Base-by-base conservation (phyloP, 1,284 basidiomycete genomes). In the Ustilago crameri region DNA sequence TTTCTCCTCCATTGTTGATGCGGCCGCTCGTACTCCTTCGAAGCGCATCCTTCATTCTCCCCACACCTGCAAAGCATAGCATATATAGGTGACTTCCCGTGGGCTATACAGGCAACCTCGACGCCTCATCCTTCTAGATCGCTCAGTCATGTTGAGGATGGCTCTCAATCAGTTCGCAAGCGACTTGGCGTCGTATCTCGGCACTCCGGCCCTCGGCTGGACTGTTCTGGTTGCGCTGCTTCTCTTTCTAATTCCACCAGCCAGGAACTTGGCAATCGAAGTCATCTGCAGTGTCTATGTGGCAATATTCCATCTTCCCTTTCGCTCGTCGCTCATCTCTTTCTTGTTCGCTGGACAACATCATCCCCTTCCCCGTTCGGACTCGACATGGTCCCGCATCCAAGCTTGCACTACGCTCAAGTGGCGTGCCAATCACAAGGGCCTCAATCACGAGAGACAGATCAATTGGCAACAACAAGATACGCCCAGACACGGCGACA, bases 401-500 rank as follows among this genome's bases (percentile, higher is more conserved):
- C 56, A 55, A 27, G 51, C 61, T 17, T 38, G 48, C 3, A 55
- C 57, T 9, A 51, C 40, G 7, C 46, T 70, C 20, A 58, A 51
- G 14, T 53, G 56, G 56, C 51, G 30, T 17, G 56, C 49, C 24
- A 30, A 40, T 9, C 48, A 41, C 0, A 12, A 15, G 2, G 46
- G 55, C 3, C 26, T 72, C n/a, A 40, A 54, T 15, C 38, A 63
- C 17, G 72, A 72, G 26, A 47, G 59, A 42, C 27, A 68, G 3
- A 51, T 67, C 50, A 48, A 61, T 15, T 75, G 73, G 69, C 17
- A 43, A 7, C 18, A 34, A 26, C n/a, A 30, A 15, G 57, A 55
- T n/a, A 41, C 44, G 18, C 66, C 68, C 17, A 43, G 53, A 18
- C 15, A 63, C 9, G 74, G 74, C 18, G 71, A 76, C 37, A 51